phyloP scores from a whole-genome alignment of 176 grass and related monocot species.

The Phoenix roebelenii region DNA sequence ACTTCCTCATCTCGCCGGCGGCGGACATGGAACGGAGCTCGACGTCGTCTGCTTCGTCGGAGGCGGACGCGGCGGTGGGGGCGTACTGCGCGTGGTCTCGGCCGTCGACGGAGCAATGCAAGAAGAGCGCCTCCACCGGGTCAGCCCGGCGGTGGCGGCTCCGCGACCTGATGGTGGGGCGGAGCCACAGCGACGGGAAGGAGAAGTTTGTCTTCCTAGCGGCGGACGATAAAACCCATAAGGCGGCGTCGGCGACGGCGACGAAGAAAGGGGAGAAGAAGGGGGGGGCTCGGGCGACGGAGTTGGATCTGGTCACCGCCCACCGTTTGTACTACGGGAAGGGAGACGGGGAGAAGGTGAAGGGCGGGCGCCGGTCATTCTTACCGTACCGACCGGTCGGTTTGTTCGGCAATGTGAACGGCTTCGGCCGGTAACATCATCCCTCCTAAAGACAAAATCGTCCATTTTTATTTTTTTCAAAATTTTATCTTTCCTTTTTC shows the following conservation, averaged over 20 bases:
- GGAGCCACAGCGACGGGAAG: conserved; percentile 22
- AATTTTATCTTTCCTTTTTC: no score
- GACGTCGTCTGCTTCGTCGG: not conserved
- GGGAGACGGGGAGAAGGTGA: not conserved
- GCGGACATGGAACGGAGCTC: not conserved
- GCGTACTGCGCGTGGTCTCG: conserved; percentile 3
- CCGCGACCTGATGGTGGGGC: conserved; percentile 13
- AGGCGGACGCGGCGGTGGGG: not conserved
- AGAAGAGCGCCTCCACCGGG: conserved; percentile 18
- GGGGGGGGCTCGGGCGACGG: not conserved
- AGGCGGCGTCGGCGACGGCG: not conserved
- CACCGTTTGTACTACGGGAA: conserved; percentile 17
- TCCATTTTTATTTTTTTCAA: not conserved
- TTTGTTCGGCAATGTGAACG: not conserved
- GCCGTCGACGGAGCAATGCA: not conserved
- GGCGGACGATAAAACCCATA: not conserved
- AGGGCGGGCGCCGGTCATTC: conserved; percentile 5
- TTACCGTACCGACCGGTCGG: conserved; percentile 15
- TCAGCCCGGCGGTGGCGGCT: conserved; percentile 6
- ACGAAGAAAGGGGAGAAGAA: conserved; percentile 2
- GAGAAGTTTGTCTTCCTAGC: conserved; percentile 17
- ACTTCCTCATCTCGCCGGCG: not conserved
- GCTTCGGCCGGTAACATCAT: not conserved
- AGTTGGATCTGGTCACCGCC: conserved; percentile 9
- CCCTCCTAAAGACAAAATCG: not conserved